phyloP scores from a whole-genome alignment of 2,329 filamentous ascomycete genomes.

The Mycosphaerella arachidis region DNA sequence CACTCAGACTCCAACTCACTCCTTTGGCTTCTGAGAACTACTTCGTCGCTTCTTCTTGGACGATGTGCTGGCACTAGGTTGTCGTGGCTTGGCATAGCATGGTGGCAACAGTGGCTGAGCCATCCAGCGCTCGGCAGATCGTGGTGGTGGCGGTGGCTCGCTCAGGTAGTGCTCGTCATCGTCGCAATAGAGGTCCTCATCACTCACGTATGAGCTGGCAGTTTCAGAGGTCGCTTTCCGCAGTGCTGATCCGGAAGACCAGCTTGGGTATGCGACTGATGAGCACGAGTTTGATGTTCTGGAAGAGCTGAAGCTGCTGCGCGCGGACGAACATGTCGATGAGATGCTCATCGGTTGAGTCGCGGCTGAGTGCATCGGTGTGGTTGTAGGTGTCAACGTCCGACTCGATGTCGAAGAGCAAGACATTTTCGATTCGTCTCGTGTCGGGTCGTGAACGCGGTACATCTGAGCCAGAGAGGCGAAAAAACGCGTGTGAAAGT shows the following conservation, averaged over 20 bases:
- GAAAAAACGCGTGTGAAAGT: not conserved
- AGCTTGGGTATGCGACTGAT: slow-evolving; percentile 19
- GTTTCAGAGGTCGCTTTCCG: slow-evolving; percentile 15
- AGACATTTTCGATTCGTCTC: slow-evolving; percentile 9
- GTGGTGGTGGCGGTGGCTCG: slow-evolving; percentile 33
- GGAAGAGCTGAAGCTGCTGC: slow-evolving; percentile 14
- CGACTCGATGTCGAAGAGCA: slow-evolving; percentile 6
- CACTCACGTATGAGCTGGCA: slow-evolving; percentile 35
- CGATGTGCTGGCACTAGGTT: slow-evolving; percentile 14
- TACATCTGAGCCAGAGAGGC: not conserved
- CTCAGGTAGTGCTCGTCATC: slow-evolving; percentile 31
- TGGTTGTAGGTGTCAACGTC: not conserved
- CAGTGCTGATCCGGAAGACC: slow-evolving; percentile 14
- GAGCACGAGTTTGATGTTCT: slow-evolving; percentile 17
- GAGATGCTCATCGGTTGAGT: slow-evolving; percentile 17
- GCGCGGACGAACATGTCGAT: slow-evolving; percentile 13
- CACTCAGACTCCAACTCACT: slow-evolving; percentile 5
- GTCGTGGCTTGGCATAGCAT: slow-evolving; percentile 20
- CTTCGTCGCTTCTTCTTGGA: slow-evolving; percentile 20
- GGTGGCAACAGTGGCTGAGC: slow-evolving; percentile 30
- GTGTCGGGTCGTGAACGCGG: not conserved
- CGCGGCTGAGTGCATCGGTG: slow-evolving; percentile 7
- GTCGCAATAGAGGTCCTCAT: slow-evolving; percentile 36
- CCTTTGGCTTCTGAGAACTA: slow-evolving; percentile 17
- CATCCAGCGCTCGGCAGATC: slow-evolving; percentile 32